Evolutionary conservation across 371 early-diverging fungal species (phyloP), one percentile per base, ranked within the genome.

Genomic region (Lichtheimia ornata): DNA sequence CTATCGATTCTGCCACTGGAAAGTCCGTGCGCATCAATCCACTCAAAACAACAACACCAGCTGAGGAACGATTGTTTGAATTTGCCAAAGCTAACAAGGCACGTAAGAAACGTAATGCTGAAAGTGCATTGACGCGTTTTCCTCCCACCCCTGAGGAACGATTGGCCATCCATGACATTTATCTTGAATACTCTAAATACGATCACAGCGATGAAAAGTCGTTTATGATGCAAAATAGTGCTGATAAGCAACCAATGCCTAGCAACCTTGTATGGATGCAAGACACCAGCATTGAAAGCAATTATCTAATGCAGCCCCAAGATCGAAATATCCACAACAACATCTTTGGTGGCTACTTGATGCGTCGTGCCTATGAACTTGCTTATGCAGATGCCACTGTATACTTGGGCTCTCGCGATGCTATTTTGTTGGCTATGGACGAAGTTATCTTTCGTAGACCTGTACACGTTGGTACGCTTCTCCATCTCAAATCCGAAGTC

Each of bases 321-420:
- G 91, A 94, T 53, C 88, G 96, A 45, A 97, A 97, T 63, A 88
- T 97, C 40, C 95, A 97, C 69, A 87, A 91, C 65, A 91, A 89
- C 70, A 91, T 97, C 45, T 97, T 97, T 85, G 97, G 97, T 61
- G 92, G 91, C 25, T 89, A 87, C 54, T 62, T 89, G 50, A 89
- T 91, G 91, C 85, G 88, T 40, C 77, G 89, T 50, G 93, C 92
- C 2, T 91, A 84, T 62, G 91, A 93, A 64, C 80, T 97, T 0
- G 94, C 92, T 2, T 91, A 83, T 74, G 79, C 90, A 18, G 88
- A 88, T 43, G 93, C 88, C 1, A 77, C 84, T 2, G 66, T 92
- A 7, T 91, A 85, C 53, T 74, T 84, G 30, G 76, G 82, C 13
- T 66, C 78, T 7, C 78, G 82, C 4, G 27, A 43, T 2, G 71